Percentiles rank a stretch among this genome's conserved stretches.
These are phyloP conservation scores for Plasmodium fragile DNA, from an alignment of 169 alveolate genomes.

Conservation along the genomic window DNA sequence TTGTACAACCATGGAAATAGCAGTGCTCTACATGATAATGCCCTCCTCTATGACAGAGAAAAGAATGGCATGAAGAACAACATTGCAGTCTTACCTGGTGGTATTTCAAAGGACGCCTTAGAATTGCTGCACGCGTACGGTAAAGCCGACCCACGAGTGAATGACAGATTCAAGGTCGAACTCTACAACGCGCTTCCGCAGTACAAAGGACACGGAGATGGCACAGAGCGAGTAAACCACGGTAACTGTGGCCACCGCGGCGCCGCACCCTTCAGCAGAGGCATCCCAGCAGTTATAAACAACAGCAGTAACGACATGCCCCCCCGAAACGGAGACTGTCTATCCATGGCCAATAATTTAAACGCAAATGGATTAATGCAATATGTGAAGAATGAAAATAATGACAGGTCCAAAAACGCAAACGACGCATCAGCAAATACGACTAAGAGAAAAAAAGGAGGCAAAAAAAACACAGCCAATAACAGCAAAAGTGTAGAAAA, in stretches of 20 bases:
- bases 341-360: neutral
- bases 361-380: neutral
- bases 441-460: slow-evolving; percentile 29
- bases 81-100: neutral
- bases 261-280: neutral
- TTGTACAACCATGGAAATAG: neutral
- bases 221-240: neutral
- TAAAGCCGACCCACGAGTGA: neutral
- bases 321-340: neutral
- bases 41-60: neutral
- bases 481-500: slow-evolving; percentile 39
- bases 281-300: neutral
- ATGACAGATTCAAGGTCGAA: neutral
- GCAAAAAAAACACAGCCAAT: slow-evolving; percentile 18
- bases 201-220: neutral
- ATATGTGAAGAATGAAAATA: neutral
- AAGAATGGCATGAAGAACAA: neutral
- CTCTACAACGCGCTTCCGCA: neutral
- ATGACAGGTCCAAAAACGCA: neutral
- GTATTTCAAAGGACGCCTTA: neutral
- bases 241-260: neutral
- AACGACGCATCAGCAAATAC: neutral
- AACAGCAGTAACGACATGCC: neutral
- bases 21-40: neutral
- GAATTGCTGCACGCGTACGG: neutral